These are phyloP conservation scores for Penicillium sp. DNA, from an alignment of 2,329 filamentous ascomycete species.

Conservation along the genomic window DNA sequence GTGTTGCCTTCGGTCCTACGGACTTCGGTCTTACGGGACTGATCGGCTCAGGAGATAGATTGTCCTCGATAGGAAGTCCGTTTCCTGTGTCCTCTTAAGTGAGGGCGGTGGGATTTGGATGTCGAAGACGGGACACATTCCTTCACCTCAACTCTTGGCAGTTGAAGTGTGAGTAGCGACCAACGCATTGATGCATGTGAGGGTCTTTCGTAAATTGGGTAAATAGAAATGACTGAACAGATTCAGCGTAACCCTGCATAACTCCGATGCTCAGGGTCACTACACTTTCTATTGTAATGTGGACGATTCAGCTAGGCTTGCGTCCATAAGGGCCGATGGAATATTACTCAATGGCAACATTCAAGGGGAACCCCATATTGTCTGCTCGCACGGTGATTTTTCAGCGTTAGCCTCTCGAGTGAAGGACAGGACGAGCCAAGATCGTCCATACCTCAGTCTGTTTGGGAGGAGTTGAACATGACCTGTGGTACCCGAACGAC, in stretches of 20 bases:
- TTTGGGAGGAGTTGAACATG: background rate
- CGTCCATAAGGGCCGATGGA: too few relatives aligned
- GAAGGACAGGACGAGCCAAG: background rate
- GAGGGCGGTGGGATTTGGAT: slow-evolving; percentile 69
- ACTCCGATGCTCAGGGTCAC: background rate
- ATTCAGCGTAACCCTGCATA: background rate
- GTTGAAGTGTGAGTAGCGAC: background rate
- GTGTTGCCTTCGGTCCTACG: slow-evolving; percentile 63
- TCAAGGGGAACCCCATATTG: slow-evolving; percentile 7
- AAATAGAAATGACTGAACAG: background rate
- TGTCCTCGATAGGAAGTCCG: slow-evolving; percentile 68
- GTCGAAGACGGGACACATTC: slow-evolving; percentile 66
- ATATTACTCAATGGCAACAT: slow-evolving; percentile 5
- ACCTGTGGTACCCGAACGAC: background rate
- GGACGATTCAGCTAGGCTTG: too few relatives aligned
- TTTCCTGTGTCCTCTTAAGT: slow-evolving; percentile 66
- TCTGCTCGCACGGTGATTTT: background rate
- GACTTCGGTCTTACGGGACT: slow-evolving; percentile 55
- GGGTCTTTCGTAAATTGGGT: background rate
- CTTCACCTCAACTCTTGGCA: slow-evolving; percentile 2
- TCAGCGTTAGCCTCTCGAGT: background rate
- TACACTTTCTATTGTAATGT: background rate
- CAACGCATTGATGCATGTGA: background rate
- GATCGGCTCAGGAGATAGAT: slow-evolving; percentile 64
- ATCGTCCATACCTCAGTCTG: slow-evolving; percentile 9